phyloP scores from a whole-genome alignment of 768 basidiomycete genomes.

The Glaciozyma martinii region DNA sequence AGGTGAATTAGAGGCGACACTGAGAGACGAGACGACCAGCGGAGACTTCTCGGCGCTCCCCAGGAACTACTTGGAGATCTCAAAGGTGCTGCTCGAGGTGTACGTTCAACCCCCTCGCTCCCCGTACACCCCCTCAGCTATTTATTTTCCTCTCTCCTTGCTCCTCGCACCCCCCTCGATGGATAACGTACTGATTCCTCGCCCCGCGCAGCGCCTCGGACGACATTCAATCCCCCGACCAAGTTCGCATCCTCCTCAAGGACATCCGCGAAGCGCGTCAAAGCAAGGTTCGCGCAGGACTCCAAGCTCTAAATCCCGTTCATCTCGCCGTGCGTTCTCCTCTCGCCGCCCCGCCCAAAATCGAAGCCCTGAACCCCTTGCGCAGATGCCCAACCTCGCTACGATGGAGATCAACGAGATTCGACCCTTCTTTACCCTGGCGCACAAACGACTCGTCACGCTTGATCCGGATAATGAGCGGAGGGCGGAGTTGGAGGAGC shows the following conservation, averaged over 20 bases:
- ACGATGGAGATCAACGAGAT: conserved; percentile 93
- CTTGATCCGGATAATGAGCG: conserved; percentile 27
- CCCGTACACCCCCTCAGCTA: not conserved
- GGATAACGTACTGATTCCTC: not conserved
- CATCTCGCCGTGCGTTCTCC: conserved; percentile 58
- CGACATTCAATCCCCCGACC: conserved; percentile 75
- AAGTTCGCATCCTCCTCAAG: conserved; percentile 73
- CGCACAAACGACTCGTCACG: conserved; percentile 45
- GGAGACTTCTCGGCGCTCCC: not conserved
- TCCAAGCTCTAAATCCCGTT: conserved; percentile 67
- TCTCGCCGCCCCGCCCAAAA: too few species aligned
- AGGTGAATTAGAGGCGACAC: not conserved
- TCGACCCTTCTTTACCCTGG: conserved; percentile 72
- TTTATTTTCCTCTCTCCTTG: not conserved
- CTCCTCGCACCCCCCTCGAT: not conserved
- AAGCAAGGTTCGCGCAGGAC: conserved; percentile 80
- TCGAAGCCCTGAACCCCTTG: not conserved
- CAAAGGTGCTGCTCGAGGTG: conserved; percentile 89
- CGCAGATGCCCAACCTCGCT: conserved; percentile 72
- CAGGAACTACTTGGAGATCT: conserved; percentile 55
- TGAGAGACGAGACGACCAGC: not conserved
- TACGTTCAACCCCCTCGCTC: conserved; percentile 46
- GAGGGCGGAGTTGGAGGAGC: not conserved
- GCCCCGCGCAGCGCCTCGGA: conserved; percentile 79
- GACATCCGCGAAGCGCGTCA: conserved; percentile 94